Evolutionary conservation across 176 grass and related monocot genomes (phyloP).

Genomic region (Neostapfia colusana): DNA sequence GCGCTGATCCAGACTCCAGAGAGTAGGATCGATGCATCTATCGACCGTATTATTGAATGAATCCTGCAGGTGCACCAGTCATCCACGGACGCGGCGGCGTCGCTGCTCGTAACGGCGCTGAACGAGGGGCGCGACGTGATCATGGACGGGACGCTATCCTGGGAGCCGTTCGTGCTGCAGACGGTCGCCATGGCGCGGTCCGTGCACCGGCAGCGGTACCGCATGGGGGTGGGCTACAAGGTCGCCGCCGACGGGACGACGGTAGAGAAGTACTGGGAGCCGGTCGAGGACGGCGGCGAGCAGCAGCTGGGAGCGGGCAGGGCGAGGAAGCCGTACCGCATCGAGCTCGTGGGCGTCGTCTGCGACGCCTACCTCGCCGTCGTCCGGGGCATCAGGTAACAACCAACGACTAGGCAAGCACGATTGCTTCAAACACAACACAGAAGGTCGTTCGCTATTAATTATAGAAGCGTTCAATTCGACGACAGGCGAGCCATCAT

Average conservation of each 20-base stretch:
- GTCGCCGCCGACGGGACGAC: constrained; percentile 59
- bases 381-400: constrained; percentile 57
- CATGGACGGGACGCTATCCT: constrained; percentile 94
- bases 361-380: constrained; percentile 95
- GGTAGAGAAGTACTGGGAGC: constrained; percentile 92
- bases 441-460: too few relatives aligned
- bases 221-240: constrained; percentile 91
- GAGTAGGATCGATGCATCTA: too few relatives aligned
- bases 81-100: constrained; percentile 87
- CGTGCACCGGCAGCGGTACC: constrained; percentile 82
- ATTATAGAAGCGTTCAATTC: too few relatives aligned
- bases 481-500: constrained; percentile 66
- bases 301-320: neutral
- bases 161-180: constrained; percentile 92
- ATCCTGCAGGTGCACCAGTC: constrained; percentile 75
- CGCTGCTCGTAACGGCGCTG: constrained; percentile 91
- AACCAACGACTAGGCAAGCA: too few relatives aligned
- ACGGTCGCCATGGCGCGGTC: constrained; percentile 76
- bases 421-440: too few relatives aligned
- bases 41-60: too few relatives aligned
- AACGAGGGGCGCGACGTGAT: constrained; percentile 97
- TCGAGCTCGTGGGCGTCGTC: constrained; percentile 81
- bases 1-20: too few relatives aligned
- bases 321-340: constrained; percentile 69
- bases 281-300: neutral